Conservation (phyloP, 495 filamentous ascomycete genomes). For the Viridothelium virens region DNA sequence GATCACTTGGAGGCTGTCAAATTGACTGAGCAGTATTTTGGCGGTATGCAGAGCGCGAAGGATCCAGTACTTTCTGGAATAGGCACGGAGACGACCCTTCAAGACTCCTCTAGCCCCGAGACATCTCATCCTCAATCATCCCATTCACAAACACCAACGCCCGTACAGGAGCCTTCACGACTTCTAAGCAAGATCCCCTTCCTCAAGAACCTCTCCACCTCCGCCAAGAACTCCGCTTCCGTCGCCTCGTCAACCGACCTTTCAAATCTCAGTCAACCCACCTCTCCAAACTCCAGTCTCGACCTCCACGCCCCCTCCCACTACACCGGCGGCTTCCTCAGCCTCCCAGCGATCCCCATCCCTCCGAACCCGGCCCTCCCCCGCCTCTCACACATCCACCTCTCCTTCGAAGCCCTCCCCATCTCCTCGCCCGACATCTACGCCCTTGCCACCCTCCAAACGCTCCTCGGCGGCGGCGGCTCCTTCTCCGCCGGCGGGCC, state of each 20-base stretch:
- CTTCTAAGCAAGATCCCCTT: slow-evolving; percentile 84
- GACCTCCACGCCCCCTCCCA: slow-evolving; percentile 51
- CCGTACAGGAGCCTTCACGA: slow-evolving; percentile 44
- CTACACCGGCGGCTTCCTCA: slow-evolving; percentile 89
- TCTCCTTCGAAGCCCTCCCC: slow-evolving; percentile 91
- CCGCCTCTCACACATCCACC: slow-evolving; percentile 78
- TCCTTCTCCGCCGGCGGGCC: slow-evolving; percentile 97
- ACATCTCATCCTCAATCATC: slow-evolving; percentile 25
- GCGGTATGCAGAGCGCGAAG: slow-evolving; percentile 63
- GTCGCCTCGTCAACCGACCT: slow-evolving; percentile 27
- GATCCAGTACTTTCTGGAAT: slow-evolving; percentile 49
- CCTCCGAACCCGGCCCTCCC: slow-evolving; percentile 72
- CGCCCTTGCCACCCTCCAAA: slow-evolving; percentile 92
- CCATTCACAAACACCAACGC: slow-evolving; percentile 24
- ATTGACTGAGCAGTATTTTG: slow-evolving; percentile 78
- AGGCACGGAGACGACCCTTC: slow-evolving; percentile 43
- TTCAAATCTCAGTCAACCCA: slow-evolving; percentile 31
- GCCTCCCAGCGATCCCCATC: slow-evolving; percentile 69
- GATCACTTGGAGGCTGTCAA: slow-evolving; percentile 70
- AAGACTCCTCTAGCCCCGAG: background rate
- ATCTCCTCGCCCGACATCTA: slow-evolving; percentile 90
- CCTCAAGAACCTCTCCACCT: slow-evolving; percentile 79
- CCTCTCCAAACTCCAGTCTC: slow-evolving; percentile 45
- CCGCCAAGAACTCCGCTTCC: slow-evolving; percentile 53
- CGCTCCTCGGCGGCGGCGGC: slow-evolving; percentile 88